phyloP scores from a whole-genome alignment of 2,329 filamentous ascomycete genomes.

The Epichloe amarillans region DNA sequence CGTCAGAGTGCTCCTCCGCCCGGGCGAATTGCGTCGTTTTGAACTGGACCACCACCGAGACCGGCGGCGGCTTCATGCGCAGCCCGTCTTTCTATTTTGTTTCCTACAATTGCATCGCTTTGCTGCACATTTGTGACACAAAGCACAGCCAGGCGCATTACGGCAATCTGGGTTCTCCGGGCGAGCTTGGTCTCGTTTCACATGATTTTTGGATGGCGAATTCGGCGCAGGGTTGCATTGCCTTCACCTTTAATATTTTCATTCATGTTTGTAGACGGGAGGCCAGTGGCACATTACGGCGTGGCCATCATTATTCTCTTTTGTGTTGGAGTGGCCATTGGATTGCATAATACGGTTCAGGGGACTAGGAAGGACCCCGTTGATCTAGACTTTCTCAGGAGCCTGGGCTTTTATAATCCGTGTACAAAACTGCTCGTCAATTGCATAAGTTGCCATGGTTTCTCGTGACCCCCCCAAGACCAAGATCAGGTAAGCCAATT shows the following conservation, averaged over 20 bases:
- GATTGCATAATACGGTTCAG: too few relatives aligned
- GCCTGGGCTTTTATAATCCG: neutral
- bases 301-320: too few relatives aligned
- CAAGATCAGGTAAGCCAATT: too few relatives aligned
- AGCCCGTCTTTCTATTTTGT: neutral
- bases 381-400: neutral
- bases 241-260: neutral
- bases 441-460: too few relatives aligned
- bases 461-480: too few relatives aligned
- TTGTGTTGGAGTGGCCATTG: neutral
- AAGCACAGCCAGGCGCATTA: constrained; percentile 1
- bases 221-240: too few relatives aligned
- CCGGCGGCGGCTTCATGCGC: too few relatives aligned
- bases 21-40: constrained; percentile 28
- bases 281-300: neutral
- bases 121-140: neutral
- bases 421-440: too few relatives aligned
- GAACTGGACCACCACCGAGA: constrained; percentile 6
- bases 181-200: neutral
- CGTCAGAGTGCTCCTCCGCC: constrained; percentile 22
- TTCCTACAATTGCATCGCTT: neutral
- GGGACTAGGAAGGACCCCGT: neutral
- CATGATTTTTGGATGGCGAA: neutral
- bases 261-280: neutral
- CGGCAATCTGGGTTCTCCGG: neutral